phyloP scores from a whole-genome alignment of 2,329 filamentous ascomycete species.

The Phaeosphaeriaceae sp. region DNA sequence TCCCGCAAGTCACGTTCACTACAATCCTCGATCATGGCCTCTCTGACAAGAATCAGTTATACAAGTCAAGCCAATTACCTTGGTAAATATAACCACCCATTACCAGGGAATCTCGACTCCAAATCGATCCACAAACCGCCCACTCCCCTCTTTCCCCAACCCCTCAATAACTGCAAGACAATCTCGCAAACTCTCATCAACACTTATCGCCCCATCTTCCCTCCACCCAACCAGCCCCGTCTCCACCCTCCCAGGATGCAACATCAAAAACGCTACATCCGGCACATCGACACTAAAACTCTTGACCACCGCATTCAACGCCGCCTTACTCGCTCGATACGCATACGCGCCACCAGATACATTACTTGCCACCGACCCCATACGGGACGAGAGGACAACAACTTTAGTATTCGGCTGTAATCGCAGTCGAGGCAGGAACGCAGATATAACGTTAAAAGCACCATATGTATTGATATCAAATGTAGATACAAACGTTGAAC shows the following conservation, averaged over 20 bases:
- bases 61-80: too few species aligned
- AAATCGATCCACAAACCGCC: slow-evolving; percentile 53
- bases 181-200: slow-evolving; percentile 50
- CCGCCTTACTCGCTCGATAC: slow-evolving; percentile 56
- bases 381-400: slow-evolving; percentile 53
- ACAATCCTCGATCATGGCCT: too few species aligned
- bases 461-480: slow-evolving; percentile 53
- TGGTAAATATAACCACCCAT: too few species aligned
- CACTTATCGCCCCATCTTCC: slow-evolving; percentile 54
- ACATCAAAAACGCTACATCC: slow-evolving; percentile 49
- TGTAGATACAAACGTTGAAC: slow-evolving; percentile 46
- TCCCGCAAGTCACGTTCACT: too few species aligned
- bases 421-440: slow-evolving; percentile 47
- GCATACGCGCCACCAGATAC: slow-evolving; percentile 52
- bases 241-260: slow-evolving; percentile 57
- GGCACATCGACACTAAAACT: slow-evolving; percentile 54
- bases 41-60: too few species aligned
- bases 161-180: slow-evolving; percentile 48
- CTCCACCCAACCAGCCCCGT: slow-evolving; percentile 52
- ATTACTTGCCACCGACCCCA: slow-evolving; percentile 54
- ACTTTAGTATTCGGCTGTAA: slow-evolving; percentile 34
- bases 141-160: slow-evolving; percentile 42
- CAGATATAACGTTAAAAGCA: slow-evolving; percentile 49
- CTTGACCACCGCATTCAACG: slow-evolving; percentile 54
- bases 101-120: slow-evolving; percentile 53